phyloP scores from a whole-genome alignment of 371 early-diverging fungal species.

The Actinomortierella wolfii region DNA sequence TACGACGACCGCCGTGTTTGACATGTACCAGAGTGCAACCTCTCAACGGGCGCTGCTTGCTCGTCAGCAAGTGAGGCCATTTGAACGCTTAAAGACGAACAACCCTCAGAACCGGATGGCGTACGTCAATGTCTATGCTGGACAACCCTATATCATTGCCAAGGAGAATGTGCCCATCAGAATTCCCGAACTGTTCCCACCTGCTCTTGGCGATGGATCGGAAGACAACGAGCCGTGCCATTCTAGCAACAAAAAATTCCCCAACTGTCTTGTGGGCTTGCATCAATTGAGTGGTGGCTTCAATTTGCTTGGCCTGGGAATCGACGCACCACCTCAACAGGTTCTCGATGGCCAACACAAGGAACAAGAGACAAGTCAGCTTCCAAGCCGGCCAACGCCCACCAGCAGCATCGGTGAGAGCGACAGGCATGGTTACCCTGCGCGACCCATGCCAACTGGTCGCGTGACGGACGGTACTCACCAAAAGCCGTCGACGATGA shows the following conservation, averaged over 20 bases:
- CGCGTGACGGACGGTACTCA: neutral
- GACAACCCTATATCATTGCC: slow-evolving; percentile 35
- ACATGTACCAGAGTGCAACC: slow-evolving; percentile 9
- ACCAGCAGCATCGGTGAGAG: neutral
- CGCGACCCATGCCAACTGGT: slow-evolving; percentile 11
- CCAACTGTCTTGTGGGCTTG: slow-evolving; percentile 23
- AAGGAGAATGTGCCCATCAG: slow-evolving; percentile 21
- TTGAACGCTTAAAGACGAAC: neutral
- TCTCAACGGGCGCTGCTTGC: slow-evolving; percentile 1
- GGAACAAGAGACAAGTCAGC: neutral
- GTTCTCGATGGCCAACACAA: slow-evolving; percentile 3
- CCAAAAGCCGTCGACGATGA: slow-evolving; percentile 10
- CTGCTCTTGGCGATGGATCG: slow-evolving; percentile 9
- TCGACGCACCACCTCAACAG: neutral
- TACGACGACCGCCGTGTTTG: slow-evolving; percentile 26
- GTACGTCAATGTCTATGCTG: slow-evolving; percentile 19
- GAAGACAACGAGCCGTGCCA: neutral
- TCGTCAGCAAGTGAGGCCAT: slow-evolving; percentile 10
- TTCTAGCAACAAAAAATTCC: slow-evolving; percentile 5
- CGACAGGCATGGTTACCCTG: neutral
- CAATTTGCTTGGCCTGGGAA: neutral
- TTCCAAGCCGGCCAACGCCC: slow-evolving; percentile 1
- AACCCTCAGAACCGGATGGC: slow-evolving; percentile 6
- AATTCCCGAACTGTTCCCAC: neutral
- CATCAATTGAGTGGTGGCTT: slow-evolving; percentile 4